Evolutionary conservation across 805 yeast genomes (phyloP).

Genomic region (Candida sakaeoensis): DNA sequence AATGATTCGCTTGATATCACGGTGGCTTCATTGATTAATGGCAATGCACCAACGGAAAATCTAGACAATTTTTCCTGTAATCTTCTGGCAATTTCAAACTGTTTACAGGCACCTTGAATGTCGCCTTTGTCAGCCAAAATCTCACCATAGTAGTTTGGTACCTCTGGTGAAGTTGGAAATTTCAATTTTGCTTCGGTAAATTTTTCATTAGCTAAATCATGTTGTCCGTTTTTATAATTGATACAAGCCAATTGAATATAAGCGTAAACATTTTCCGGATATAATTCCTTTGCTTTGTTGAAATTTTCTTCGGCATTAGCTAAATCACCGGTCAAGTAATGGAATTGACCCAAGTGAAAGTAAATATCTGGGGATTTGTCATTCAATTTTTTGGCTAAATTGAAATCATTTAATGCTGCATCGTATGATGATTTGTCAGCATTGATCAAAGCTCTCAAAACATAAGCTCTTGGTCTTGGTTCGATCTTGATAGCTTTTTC

Average conservation of each 20-base stretch:
- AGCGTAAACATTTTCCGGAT: conserved; percentile 75
- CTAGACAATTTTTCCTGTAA: conserved; percentile 68
- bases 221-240: conserved; percentile 71
- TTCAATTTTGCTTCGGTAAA: conserved; percentile 67
- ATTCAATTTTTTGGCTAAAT: conserved; percentile 64
- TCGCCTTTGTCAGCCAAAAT: conserved; percentile 80
- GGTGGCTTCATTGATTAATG: conserved; percentile 86
- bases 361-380: conserved; percentile 75
- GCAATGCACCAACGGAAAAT: conserved; percentile 82
- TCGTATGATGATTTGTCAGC: conserved; percentile 71
- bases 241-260: conserved; percentile 92
- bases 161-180: conserved; percentile 86
- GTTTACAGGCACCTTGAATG: conserved; percentile 65
- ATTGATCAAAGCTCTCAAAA: conserved; percentile 74
- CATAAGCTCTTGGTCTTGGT: conserved; percentile 80
- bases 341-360: conserved; percentile 93
- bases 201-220: conserved; percentile 55
- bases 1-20: conserved; percentile 55
- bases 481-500: conserved; percentile 58
- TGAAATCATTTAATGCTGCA: conserved; percentile 63
- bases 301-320: conserved; percentile 71
- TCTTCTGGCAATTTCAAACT: conserved; percentile 82
- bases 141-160: conserved; percentile 95
- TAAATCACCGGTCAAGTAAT: conserved; percentile 75
- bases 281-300: conserved; percentile 67